Evolutionary conservation across 345 rosid species (phyloP).

Genomic region (Euphorbia peplus): DNA sequence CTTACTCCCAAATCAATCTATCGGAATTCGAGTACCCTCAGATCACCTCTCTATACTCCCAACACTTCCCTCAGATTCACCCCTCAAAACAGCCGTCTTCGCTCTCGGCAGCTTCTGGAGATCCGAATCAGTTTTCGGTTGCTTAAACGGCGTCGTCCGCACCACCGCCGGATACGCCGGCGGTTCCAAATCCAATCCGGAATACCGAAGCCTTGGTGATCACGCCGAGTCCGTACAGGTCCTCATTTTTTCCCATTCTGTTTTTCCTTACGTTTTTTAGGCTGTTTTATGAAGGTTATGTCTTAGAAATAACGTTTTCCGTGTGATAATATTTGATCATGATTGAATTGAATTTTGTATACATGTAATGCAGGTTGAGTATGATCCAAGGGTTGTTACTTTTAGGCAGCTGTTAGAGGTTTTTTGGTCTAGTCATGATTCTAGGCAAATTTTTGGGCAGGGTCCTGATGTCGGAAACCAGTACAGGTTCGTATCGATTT

Average conservation of each 20-base stretch:
- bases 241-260: neutral
- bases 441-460: constrained; percentile 88
- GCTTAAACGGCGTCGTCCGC: constrained; percentile 73
- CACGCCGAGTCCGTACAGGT: constrained; percentile 93
- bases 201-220: constrained; percentile 69
- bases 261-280: too few relatives aligned
- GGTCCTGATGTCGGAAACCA: constrained; percentile 97
- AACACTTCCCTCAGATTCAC: constrained; percentile 33
- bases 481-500: constrained; percentile 62
- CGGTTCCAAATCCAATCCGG: constrained; percentile 73
- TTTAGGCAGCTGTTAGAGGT: constrained; percentile 77
- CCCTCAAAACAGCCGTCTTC: constrained; percentile 58
- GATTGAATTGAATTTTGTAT: constrained; percentile 3
- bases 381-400: constrained; percentile 61
- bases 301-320: too few relatives aligned
- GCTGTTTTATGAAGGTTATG: too few relatives aligned
- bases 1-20: constrained; percentile 30
- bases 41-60: constrained; percentile 43
- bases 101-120: constrained; percentile 97
- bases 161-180: constrained; percentile 75
- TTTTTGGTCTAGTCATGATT: constrained; percentile 92
- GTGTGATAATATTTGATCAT: neutral
- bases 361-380: constrained; percentile 58
- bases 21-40: constrained; percentile 50
- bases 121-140: constrained; percentile 89